A percentile compares a stretch with the other conserved stretches of the same genome.
These are phyloP conservation scores for Trichomonas vaginalis DNA, from an alignment of 208 protist genomes.

Conservation along the genomic window DNA sequence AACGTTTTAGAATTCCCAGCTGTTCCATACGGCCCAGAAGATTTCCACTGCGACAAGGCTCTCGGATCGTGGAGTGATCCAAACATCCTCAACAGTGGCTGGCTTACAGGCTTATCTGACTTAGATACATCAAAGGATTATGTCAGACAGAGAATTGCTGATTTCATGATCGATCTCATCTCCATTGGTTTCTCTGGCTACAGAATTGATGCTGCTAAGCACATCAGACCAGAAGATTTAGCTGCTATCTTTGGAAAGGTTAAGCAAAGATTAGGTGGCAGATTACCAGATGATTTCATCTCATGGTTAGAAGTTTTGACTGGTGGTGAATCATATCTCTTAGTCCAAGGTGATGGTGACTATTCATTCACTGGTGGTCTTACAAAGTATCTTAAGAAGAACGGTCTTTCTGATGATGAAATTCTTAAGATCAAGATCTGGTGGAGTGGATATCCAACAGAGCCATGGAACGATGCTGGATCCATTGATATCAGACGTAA, in stretches of 20 bases:
- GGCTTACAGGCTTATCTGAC: slow-evolving; percentile 44
- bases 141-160: slow-evolving; percentile 46
- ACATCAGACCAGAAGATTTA: slow-evolving; percentile 45
- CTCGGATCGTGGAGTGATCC: slow-evolving; percentile 50
- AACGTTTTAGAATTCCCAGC: slow-evolving; percentile 42
- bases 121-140: slow-evolving; percentile 46
- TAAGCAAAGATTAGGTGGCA: slow-evolving; percentile 39
- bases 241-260: slow-evolving; percentile 44
- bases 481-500: slow-evolving; percentile 3
- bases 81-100: slow-evolving; percentile 46
- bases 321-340: slow-evolving; percentile 41
- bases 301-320: slow-evolving; percentile 45
- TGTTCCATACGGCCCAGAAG: slow-evolving; percentile 41
- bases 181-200: slow-evolving; percentile 36
- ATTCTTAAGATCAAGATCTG: slow-evolving; percentile 53
- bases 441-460: slow-evolving; percentile 42
- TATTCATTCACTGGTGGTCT: slow-evolving; percentile 42
- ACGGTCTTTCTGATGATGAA: slow-evolving; percentile 36
- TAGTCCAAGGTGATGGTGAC: slow-evolving; percentile 32
- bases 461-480: slow-evolving; percentile 21
- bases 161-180: slow-evolving; percentile 42
- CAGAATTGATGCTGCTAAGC: slow-evolving; percentile 47
- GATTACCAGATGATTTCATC: slow-evolving; percentile 43
- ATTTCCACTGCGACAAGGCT: slow-evolving; percentile 52
- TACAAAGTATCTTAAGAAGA: not conserved